phyloP scores from a whole-genome alignment of 108 stramenopile species.

The Discostella pseudostelligera region DNA sequence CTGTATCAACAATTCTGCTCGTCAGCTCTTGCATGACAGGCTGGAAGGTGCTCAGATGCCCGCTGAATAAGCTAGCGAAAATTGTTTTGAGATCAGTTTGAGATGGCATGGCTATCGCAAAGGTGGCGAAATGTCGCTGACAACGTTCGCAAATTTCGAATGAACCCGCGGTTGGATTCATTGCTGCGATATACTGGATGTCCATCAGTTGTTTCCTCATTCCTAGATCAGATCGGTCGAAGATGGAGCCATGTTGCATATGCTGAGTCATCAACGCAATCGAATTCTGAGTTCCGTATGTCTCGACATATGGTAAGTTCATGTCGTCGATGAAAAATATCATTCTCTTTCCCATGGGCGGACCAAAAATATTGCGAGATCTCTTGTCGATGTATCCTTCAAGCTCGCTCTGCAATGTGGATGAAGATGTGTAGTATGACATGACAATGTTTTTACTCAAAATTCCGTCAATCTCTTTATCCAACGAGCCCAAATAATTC shows the following conservation, averaged over 20 bases:
- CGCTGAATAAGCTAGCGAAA: constrained; percentile 73
- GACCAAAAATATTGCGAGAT: constrained; percentile 78
- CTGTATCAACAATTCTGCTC: constrained; percentile 66
- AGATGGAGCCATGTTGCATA: constrained; percentile 84
- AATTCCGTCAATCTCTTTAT: constrained; percentile 78
- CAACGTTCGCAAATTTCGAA: constrained; percentile 88
- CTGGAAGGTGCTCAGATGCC: constrained; percentile 72
- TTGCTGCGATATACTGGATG: constrained; percentile 85
- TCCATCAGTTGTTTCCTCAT: constrained; percentile 86
- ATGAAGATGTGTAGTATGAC: constrained; percentile 87
- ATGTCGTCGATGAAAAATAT: constrained; percentile 87
- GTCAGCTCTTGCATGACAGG: constrained; percentile 56
- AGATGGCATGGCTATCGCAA: constrained; percentile 78
- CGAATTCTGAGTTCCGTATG: constrained; percentile 89
- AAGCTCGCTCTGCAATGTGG: constrained; percentile 70
- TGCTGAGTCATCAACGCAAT: constrained; percentile 88
- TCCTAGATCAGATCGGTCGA: constrained; percentile 81
- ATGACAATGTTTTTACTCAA: constrained; percentile 79
- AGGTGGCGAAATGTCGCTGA: constrained; percentile 86
- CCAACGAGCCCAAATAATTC: constrained; percentile 70
- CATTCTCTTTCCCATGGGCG: constrained; percentile 80
- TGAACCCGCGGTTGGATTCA: constrained; percentile 89
- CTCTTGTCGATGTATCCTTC: constrained; percentile 89
- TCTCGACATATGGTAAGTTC: constrained; percentile 92
- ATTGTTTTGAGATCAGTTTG: constrained; percentile 74